These are phyloP conservation scores for Berkeleyomyces basicola DNA, from an alignment of 2,329 filamentous ascomycete species.

Conservation along the genomic window DNA sequence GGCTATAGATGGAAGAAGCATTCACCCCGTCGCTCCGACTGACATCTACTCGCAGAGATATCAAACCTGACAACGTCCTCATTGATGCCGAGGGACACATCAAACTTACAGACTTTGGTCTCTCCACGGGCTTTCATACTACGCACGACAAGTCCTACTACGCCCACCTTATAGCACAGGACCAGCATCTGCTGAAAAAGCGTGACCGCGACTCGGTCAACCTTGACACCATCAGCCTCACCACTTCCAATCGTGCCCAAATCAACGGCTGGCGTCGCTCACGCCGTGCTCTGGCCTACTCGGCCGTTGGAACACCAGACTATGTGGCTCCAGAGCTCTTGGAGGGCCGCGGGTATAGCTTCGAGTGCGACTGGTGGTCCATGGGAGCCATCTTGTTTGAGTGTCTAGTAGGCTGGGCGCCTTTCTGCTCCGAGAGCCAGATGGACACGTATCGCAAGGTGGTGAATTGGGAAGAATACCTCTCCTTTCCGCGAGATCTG, in stretches of 20 bases:
- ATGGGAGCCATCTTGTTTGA: slow-evolving; percentile 99
- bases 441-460: slow-evolving; percentile 99
- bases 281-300: slow-evolving; percentile 89
- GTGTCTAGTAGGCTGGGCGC: slow-evolving; percentile 94
- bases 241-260: slow-evolving; percentile 90
- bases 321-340: slow-evolving; percentile 99
- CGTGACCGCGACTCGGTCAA: slow-evolving; percentile 79
- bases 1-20: slow-evolving; percentile 16
- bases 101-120: slow-evolving; percentile 93
- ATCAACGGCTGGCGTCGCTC: slow-evolving; percentile 99
- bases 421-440: slow-evolving; percentile 94
- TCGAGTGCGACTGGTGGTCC: slow-evolving; percentile 98
- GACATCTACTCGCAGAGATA: slow-evolving; percentile 42
- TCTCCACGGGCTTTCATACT: slow-evolving; percentile 95
- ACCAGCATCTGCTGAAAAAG: slow-evolving; percentile 51
- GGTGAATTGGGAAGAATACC: slow-evolving; percentile 88
- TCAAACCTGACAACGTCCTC: slow-evolving; percentile 97
- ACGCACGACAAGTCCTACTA: slow-evolving; percentile 98
- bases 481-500: slow-evolving; percentile 95
- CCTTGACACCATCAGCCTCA: slow-evolving; percentile 94
- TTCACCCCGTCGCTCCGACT: neutral
- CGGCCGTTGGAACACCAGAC: slow-evolving; percentile 92
- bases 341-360: slow-evolving; percentile 87
- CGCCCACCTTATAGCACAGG: slow-evolving; percentile 71
- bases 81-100: slow-evolving; percentile 91